These are phyloP conservation scores for Penicillium canescens DNA, from an alignment of 495 filamentous ascomycete genomes.

Conservation along the genomic window DNA sequence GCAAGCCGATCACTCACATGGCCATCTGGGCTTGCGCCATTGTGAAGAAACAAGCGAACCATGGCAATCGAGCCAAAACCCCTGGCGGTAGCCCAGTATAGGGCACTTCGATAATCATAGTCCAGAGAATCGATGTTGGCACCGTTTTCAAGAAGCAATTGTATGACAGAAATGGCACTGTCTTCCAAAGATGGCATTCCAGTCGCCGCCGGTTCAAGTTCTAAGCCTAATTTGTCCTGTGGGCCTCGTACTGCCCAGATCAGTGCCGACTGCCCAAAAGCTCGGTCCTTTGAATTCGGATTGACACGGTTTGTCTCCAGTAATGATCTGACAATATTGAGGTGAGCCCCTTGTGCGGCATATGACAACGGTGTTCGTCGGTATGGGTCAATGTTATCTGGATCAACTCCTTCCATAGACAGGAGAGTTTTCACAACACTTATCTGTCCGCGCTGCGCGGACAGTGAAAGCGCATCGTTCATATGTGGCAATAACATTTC, in stretches of 20 bases:
- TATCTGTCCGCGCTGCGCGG: neutral
- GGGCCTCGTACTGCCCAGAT: neutral
- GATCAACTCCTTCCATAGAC: constrained; percentile 2
- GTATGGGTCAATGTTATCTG: too few relatives aligned
- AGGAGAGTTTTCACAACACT: neutral
- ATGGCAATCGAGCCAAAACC: neutral
- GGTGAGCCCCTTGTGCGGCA: neutral
- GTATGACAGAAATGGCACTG: neutral
- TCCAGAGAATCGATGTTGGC: neutral
- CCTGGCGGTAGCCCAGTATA: neutral
- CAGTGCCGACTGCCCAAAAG: neutral
- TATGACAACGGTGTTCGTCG: constrained; percentile 3
- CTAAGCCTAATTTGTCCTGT: neutral
- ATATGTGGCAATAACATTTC: neutral
- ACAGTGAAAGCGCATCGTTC: constrained; percentile 1
- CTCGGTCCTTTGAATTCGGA: constrained; percentile 1
- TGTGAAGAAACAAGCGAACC: neutral
- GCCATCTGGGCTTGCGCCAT: constrained; percentile 1
- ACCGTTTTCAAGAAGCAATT: neutral
- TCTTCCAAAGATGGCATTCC: too few relatives aligned
- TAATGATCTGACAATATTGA: neutral
- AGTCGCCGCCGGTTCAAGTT: too few relatives aligned
- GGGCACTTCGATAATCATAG: neutral
- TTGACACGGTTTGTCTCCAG: constrained; percentile 2
- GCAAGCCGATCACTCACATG: neutral